Evolutionary conservation across 768 basidiomycete species (phyloP), one percentile per base, ranked within the genome.

Genomic region (Mycena vulgaris): DNA sequence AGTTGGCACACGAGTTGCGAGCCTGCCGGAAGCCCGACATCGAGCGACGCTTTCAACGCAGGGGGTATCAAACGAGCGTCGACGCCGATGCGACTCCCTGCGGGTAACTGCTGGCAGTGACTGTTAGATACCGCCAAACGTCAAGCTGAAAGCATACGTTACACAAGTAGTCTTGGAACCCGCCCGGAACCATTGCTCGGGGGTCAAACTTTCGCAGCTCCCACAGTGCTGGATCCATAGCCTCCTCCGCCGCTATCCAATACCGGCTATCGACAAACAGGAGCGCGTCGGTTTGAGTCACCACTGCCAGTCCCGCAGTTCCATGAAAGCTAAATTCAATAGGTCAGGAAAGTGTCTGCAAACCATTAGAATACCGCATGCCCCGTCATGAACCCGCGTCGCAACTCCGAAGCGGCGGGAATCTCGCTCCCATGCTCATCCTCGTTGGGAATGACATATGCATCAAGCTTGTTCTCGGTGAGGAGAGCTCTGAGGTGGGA

Each of bases 341-440:
- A 23, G 42, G 42, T 45, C 14, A 45, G 42, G 11, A 45, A 45
- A 4, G 19, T 11, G 11, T 40, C 40, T 9, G 2, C 21, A 30
- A 49, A 56, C 21, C 5, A 5, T 7, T 37, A 17, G 31, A 6
- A 40, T 35, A 49, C 55, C 86, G 55, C 89, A 47, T 73, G 87
- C 89, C 85, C 88, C 17, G 85, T 86, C 48, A 90, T 81, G 84
- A 86, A 90, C 70, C 88, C 83, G 59, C 88, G 80, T 31, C 89
- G 86, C 71, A 86, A 86, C 75, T 90, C 89, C n/a, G 82, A 80
- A 7, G 79, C 60, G 14, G 88, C 83, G 23, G 89, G 84, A 52
- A 90, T 89, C 75, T 90, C 89, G 0, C 87, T 88, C 33, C 84
- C 86, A 69, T 90, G 89, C 17, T 88, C 85, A 71, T 90, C 89